Conservation (phyloP, 2,329 filamentous ascomycete species). For the Lachnellula suecica region DNA sequence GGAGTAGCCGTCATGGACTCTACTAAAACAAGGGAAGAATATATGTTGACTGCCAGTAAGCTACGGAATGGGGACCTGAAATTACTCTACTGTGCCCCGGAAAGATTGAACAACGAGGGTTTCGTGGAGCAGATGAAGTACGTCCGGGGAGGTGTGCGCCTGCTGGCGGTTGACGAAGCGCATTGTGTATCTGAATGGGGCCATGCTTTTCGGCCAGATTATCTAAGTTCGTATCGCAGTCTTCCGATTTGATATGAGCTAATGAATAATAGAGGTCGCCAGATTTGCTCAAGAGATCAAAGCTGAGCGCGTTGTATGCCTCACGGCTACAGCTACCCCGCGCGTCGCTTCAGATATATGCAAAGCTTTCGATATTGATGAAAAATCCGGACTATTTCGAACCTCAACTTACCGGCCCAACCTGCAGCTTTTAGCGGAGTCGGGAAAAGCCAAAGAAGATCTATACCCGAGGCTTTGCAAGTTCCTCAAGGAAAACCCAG, state of each 20-base stretch:
- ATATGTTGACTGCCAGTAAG: slow-evolving; percentile 42
- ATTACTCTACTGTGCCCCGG: slow-evolving; percentile 58
- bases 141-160: slow-evolving; percentile 53
- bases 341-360: slow-evolving; percentile 55
- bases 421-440: slow-evolving; percentile 51
- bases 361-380: slow-evolving; percentile 48
- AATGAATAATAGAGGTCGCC: slow-evolving; percentile 39
- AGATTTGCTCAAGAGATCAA: slow-evolving; percentile 54
- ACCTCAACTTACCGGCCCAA: slow-evolving; percentile 58
- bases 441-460: slow-evolving; percentile 41
- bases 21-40: slow-evolving; percentile 45
- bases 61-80: slow-evolving; percentile 47
- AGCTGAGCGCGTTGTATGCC: slow-evolving; percentile 57
- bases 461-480: slow-evolving; percentile 44
- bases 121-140: slow-evolving; percentile 56
- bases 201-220: slow-evolving; percentile 49
- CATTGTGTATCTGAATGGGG: slow-evolving; percentile 60
- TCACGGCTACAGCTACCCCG: slow-evolving; percentile 60
- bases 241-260: neutral
- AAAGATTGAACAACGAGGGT: slow-evolving; percentile 59
- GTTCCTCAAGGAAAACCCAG: slow-evolving; percentile 51
- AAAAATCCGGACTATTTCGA: slow-evolving; percentile 49
- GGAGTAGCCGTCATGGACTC: slow-evolving; percentile 55
- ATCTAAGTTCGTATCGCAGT: slow-evolving; percentile 39
- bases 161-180: slow-evolving; percentile 58